These are phyloP conservation scores for Striga asiatica DNA, from an alignment of 257 asterid genomes.

Conservation along the genomic window DNA sequence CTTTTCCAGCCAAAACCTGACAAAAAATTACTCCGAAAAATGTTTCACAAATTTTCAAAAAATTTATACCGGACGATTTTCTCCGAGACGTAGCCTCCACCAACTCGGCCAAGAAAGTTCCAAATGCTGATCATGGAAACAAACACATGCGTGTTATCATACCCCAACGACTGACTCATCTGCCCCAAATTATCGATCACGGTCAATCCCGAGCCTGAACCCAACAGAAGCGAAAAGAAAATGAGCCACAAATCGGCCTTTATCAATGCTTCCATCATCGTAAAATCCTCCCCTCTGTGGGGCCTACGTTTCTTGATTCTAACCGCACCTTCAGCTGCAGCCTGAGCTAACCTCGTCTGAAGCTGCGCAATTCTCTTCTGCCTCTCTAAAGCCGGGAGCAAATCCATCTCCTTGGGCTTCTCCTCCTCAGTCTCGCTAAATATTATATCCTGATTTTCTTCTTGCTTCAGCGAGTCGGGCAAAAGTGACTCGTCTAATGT, in stretches of 20 bases:
- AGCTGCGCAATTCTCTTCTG: constrained; percentile 46
- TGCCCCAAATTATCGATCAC: constrained; percentile 61
- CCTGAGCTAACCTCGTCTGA: constrained; percentile 41
- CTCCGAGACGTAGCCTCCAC: constrained; percentile 63
- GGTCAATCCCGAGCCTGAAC: constrained; percentile 57
- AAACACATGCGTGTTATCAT: constrained; percentile 34
- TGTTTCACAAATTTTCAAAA: too few species aligned
- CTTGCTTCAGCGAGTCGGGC: constrained; percentile 25
- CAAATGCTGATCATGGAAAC: constrained; percentile 61
- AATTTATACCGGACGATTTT: constrained; percentile 38
- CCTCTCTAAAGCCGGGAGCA: constrained; percentile 39
- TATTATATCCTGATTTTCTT: constrained; percentile 26
- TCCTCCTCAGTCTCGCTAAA: constrained; percentile 53
- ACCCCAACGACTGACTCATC: constrained; percentile 54
- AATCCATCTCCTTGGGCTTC: constrained; percentile 38
- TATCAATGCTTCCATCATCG: constrained; percentile 41
- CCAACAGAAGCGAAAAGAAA: constrained; percentile 46
- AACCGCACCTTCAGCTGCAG: constrained; percentile 69
- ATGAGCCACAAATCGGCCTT: constrained; percentile 61
- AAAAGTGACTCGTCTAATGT: constrained; percentile 33
- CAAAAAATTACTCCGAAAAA: too few species aligned
- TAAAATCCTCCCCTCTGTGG: constrained; percentile 54
- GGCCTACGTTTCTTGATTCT: constrained; percentile 46
- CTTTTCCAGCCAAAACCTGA: too few species aligned
- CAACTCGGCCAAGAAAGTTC: constrained; percentile 57